Base-by-base conservation (phyloP, 202 grass and related monocot genomes). In the Alloteropsis angusta region DNA sequence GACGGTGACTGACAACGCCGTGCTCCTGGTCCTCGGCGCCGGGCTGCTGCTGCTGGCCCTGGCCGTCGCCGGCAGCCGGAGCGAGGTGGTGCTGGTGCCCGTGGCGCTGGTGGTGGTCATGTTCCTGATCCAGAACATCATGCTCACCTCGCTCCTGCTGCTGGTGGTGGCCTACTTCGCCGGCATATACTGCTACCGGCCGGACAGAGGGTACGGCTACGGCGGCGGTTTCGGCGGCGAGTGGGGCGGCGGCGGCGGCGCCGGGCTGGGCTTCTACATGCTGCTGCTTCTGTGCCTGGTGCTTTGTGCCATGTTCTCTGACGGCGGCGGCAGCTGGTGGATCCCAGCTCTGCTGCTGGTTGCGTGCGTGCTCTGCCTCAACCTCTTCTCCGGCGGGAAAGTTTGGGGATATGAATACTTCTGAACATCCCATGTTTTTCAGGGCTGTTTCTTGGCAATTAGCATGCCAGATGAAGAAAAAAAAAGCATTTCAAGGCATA, bases 201-300 rank as follows among this genome's bases (percentile, higher is more conserved):
- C 81, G 17, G 75, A 93, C 19, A 61, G 22, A 41, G 34, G 50
- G 1, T 79, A 85, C 59, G 23, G 36, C 13, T 57, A 42, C n/a
- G 67, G 80, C 38, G 12, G 44, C n/a, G n/a, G 75, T 44, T 14
- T 46, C 58, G 34, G 77, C 53, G 42, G 50, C 14, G 68, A 60
- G 19, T 72, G 70, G 81, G 74, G 41, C 25, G 69, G 53, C 14
- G 45, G 26, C 25, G 70, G 9, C 11, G 17, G 42, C 10, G 15
- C 11, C 4, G 74, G 92, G 5, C 52, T 99, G 78, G 74, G 86
- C 12, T 96, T 81, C 72, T 99, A 93, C 79, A 59, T 99, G 53
- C 44, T 99, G 64, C 41, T 93, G 76, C n/a, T 91, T 19, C 59
- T 90, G 17, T 89, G 82, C 79, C 64, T 93, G 47, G 53, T 93